These are phyloP conservation scores for Shiraia bambusicola DNA, from an alignment of 2,329 filamentous ascomycete genomes.

Conservation along the genomic window DNA sequence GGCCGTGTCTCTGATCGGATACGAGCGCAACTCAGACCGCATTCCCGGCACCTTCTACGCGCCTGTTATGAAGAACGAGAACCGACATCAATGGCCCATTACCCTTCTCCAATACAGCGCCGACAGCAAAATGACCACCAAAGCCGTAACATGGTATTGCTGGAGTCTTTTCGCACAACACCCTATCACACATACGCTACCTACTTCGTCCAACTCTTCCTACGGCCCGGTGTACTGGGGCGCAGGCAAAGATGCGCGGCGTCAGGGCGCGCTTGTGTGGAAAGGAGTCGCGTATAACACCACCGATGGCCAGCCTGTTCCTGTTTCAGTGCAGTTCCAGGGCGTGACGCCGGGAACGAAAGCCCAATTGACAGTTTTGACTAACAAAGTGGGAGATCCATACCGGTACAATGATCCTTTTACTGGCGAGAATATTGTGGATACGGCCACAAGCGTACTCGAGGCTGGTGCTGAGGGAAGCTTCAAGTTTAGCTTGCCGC, in stretches of 20 bases:
- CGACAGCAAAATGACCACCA: slow-evolving; percentile 36
- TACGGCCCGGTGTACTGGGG: slow-evolving; percentile 51
- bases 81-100: slow-evolving; percentile 41
- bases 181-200: slow-evolving; percentile 49
- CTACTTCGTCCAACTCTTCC: slow-evolving; percentile 39
- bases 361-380: slow-evolving; percentile 47
- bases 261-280: slow-evolving; percentile 42
- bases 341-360: slow-evolving; percentile 29
- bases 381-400: slow-evolving; percentile 43
- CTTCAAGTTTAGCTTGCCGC: slow-evolving; percentile 57
- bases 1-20: slow-evolving; percentile 64
- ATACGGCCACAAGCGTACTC: slow-evolving; percentile 19
- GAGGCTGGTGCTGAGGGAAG: slow-evolving; percentile 46
- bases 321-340: slow-evolving; percentile 32
- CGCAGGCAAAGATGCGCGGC: slow-evolving; percentile 42
- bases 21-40: slow-evolving; percentile 64
- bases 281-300: slow-evolving; percentile 55
- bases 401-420: slow-evolving; percentile 46
- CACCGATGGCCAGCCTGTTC: slow-evolving; percentile 33
- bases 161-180: slow-evolving; percentile 47
- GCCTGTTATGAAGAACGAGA: slow-evolving; percentile 38
- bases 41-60: slow-evolving; percentile 53
- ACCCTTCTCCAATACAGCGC: slow-evolving; percentile 47
- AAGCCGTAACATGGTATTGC: slow-evolving; percentile 37
- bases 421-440: slow-evolving; percentile 51